Conservation (phyloP, 345 rosid genomes). For the Garcia nutans region DNA sequence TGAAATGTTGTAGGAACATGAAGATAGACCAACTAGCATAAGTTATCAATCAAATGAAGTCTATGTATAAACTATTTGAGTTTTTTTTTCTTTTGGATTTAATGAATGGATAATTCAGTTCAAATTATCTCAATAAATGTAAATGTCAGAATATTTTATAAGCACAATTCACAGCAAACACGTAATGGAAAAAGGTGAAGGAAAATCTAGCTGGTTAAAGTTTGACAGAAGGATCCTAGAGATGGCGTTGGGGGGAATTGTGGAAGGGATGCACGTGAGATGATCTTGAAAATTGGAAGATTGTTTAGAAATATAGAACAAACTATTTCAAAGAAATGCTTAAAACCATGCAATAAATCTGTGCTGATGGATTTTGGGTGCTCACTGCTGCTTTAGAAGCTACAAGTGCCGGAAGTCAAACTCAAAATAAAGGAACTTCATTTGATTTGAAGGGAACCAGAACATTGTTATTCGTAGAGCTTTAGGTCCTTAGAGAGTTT, state of each 20-base stretch:
- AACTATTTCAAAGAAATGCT: background rate
- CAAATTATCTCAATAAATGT: background rate
- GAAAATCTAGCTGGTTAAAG: background rate
- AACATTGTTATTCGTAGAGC: background rate
- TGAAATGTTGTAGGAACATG: background rate
- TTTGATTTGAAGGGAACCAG: background rate
- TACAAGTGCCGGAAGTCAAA: background rate
- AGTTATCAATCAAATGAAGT: background rate
- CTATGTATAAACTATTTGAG: slow-evolving; percentile 1
- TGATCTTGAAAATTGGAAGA: background rate
- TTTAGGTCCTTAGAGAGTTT: background rate
- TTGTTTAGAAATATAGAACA: background rate
- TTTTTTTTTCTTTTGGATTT: background rate
- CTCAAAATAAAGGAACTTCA: too few species aligned
- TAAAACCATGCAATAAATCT: background rate
- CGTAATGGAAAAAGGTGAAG: background rate
- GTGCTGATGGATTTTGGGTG: background rate
- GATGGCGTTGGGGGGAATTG: background rate
- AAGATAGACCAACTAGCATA: background rate
- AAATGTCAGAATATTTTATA: background rate
- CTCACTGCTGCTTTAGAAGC: background rate
- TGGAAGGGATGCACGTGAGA: background rate
- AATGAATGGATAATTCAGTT: background rate
- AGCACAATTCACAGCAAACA: background rate
- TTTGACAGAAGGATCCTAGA: background rate